Conservation (phyloP, 495 filamentous ascomycete genomes). For the Talaromyces stipitatus region DNA sequence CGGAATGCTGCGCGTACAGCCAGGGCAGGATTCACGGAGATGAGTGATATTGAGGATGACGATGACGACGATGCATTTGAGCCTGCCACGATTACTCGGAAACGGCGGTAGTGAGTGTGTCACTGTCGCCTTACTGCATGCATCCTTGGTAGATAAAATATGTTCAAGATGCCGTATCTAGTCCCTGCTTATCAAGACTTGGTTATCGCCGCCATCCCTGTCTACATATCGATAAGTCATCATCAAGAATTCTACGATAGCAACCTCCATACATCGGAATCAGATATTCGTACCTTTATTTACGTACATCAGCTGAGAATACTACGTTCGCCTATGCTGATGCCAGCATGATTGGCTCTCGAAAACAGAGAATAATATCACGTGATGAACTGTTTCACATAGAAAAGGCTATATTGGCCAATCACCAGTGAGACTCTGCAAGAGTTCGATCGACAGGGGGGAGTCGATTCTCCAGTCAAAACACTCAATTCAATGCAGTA, state of each 20-base stretch:
- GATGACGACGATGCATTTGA: constrained; percentile 80
- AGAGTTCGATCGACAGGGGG: background rate
- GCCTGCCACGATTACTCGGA: constrained; percentile 26
- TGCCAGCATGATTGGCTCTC: too few relatives aligned
- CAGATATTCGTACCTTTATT: too few relatives aligned
- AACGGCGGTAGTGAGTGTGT: background rate
- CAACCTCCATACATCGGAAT: too few relatives aligned
- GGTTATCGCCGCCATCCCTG: background rate
- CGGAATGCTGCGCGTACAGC: constrained; percentile 4
- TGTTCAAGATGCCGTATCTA: background rate
- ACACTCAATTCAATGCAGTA: background rate
- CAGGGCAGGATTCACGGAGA: constrained; percentile 2
- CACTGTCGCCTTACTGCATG: too few relatives aligned
- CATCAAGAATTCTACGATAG: too few relatives aligned
- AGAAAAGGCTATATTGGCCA: background rate
- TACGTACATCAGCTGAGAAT: background rate
- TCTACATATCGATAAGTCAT: background rate
- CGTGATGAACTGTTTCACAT: background rate
- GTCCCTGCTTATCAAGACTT: background rate
- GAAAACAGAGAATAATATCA: background rate
- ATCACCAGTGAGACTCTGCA: background rate
- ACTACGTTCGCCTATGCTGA: too few relatives aligned
- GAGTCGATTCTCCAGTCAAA: too few relatives aligned
- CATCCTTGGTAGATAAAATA: background rate
- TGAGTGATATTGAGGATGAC: constrained; percentile 65